Base-by-base conservation (phyloP, 2,329 filamentous ascomycete species). In the Exophiala lecanii-corni region DNA sequence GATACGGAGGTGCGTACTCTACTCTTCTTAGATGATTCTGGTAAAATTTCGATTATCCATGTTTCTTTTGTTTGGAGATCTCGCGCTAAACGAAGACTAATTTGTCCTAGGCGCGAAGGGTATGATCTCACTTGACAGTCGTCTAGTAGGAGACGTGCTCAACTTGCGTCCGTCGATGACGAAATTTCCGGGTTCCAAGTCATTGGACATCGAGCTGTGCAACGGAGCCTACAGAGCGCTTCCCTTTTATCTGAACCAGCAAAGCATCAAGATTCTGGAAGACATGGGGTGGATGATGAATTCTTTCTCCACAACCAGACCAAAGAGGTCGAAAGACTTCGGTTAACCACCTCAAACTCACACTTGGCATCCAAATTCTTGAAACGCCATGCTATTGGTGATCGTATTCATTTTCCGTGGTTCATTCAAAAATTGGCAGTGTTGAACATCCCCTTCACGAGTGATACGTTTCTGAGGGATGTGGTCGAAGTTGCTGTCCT, bases 181-280 rank as follows among this genome's bases (percentile, higher is more conserved):
- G 43, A 94, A 94, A 55, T 94, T 92, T 51, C 59, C 72, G 1
- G 81, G 78, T 39, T 57, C 66, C 0, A 71, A 76, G 28, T 65
- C 59, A 2, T 60, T 59, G 3, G 74, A 82, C 38, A 68, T 91
- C 1, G 85, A 84, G 47, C 86, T 89, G 33, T 89, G 84, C 56
- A 84, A 83, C 35, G 73, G 78, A 31, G 81, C 79, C 0, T 79
- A 78, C 26, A 78, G 73, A 38, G 81, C 85, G 0, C 72, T 91
- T 5, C 76, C 76, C 0, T 71, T 89, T 53, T 77, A 81, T 13
- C 72, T 94, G 1, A 94, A 94, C 56, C 79, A 84, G 1, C 86
- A 86, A 52, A 71, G 89, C 48, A 88, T 94, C 65, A 94, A 94
- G 59, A 88, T 94, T 4, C 62, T 94, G 1, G 88, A 94, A 57